Conservation (phyloP, 164 flowering plant species). For the Malania oleifera region DNA sequence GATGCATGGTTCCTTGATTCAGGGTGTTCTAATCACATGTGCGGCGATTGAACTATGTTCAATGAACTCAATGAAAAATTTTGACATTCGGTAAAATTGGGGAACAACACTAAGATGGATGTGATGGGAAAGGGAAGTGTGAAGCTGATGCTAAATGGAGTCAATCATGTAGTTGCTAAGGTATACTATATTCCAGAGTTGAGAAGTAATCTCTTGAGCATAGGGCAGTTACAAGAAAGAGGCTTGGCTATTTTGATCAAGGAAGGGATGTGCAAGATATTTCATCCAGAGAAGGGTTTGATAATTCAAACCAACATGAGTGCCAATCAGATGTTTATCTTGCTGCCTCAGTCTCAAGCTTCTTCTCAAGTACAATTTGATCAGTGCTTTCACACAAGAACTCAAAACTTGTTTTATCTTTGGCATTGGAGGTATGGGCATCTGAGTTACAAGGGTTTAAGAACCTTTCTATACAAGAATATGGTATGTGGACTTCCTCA, state of each 20-base stretch:
- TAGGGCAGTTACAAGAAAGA: constrained; percentile 11
- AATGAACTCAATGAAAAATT: no score
- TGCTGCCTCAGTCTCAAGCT: not conserved
- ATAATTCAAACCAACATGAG: not conserved
- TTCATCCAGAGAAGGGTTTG: not conserved
- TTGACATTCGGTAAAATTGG: no score
- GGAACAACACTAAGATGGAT: no score
- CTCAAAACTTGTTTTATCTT: not conserved
- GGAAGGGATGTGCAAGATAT: not conserved
- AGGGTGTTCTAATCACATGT: no score
- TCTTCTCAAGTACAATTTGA: no score
- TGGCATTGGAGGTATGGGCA: not conserved
- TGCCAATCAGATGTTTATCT: not conserved
- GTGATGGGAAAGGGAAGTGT: constrained; percentile 11
- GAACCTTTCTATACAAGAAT: not conserved
- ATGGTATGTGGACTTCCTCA: not conserved
- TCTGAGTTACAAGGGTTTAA: not conserved
- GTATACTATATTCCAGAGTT: constrained; percentile 11
- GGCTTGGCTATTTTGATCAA: not conserved
- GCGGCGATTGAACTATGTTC: no score
- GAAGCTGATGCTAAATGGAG: not conserved
- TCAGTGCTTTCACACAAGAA: not conserved
- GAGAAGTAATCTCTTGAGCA: constrained; percentile 6
- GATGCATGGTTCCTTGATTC: no score
- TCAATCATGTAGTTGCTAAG: not conserved